A percentile compares a stretch with the other conserved stretches of the same genome.
Conservation (phyloP, 2,329 filamentous ascomycete genomes). For the Cercospora janseana region DNA sequence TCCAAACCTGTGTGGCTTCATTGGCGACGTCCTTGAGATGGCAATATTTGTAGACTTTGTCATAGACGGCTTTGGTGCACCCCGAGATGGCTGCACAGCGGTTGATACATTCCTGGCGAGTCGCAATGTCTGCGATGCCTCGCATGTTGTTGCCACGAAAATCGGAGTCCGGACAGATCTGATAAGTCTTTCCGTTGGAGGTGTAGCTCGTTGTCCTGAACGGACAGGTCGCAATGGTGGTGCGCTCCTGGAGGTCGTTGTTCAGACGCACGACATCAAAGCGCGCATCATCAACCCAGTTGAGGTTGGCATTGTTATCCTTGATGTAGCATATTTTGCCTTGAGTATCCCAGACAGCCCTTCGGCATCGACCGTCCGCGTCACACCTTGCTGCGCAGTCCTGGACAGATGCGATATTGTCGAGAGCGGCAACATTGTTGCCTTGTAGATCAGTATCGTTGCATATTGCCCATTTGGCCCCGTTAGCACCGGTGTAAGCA, state of each 20-base stretch:
- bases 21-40: constrained; percentile 2
- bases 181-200: constrained; percentile 2
- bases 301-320: constrained; percentile 2
- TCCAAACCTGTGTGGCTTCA: constrained; percentile 7
- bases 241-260: background rate
- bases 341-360: constrained; percentile 17
- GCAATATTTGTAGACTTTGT: constrained; percentile 1
- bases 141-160: constrained; percentile 1
- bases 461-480: constrained; percentile 8
- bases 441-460: background rate
- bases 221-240: constrained; percentile 9
- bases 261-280: constrained; percentile 6
- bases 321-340: constrained; percentile 17
- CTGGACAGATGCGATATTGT: background rate
- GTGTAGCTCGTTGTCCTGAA: constrained; percentile 7
- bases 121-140: background rate
- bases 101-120: background rate
- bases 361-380: background rate
- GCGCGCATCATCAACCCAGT: constrained; percentile 6
- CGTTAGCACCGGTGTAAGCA: background rate
- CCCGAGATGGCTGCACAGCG: constrained; percentile 8
- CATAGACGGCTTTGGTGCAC: constrained; percentile 13
- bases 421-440: background rate
- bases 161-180: constrained; percentile 8
- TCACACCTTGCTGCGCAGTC: constrained; percentile 6